phyloP scores from a whole-genome alignment of 1,284 basidiomycete genomes.

The Rhodotorula sp. region DNA sequence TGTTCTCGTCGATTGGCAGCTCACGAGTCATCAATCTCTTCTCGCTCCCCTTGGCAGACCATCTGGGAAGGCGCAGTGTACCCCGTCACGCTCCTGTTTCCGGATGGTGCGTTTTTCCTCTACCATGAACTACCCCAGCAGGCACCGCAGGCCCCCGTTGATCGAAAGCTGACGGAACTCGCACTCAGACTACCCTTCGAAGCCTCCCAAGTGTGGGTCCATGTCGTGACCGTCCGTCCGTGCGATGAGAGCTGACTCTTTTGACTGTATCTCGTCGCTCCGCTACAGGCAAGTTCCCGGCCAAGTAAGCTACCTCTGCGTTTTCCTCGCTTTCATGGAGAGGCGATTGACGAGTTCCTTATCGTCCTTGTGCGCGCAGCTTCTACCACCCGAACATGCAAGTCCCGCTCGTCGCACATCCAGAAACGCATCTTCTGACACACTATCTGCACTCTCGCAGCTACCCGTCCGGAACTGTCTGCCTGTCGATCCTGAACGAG shows the following conservation, averaged over 20 bases:
- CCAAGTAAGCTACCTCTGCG: constrained; percentile 72
- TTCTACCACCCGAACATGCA: constrained; percentile 17
- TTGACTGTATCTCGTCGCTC: constrained; percentile 57
- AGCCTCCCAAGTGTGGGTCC: constrained; percentile 78
- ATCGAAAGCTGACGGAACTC: neutral
- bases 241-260: neutral
- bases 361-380: neutral
- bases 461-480: constrained; percentile 97
- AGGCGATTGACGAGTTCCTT: neutral
- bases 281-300: constrained; percentile 73
- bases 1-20: neutral
- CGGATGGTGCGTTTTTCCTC: constrained; percentile 73
- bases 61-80: constrained; percentile 94
- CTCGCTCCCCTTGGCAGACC: constrained; percentile 61
- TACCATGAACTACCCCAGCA: too few relatives aligned
- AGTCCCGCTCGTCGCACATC: neutral
- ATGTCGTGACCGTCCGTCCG: constrained; percentile 46
- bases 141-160: too few relatives aligned
- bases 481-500: constrained; percentile 94
- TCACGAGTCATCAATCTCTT: neutral
- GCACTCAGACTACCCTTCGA: constrained; percentile 80
- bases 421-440: neutral
- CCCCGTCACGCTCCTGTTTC: constrained; percentile 90
- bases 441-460: constrained; percentile 54
- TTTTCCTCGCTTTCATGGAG: neutral